phyloP scores from a whole-genome alignment of 2,329 filamentous ascomycete genomes.

The Trichoderma atroviride region DNA sequence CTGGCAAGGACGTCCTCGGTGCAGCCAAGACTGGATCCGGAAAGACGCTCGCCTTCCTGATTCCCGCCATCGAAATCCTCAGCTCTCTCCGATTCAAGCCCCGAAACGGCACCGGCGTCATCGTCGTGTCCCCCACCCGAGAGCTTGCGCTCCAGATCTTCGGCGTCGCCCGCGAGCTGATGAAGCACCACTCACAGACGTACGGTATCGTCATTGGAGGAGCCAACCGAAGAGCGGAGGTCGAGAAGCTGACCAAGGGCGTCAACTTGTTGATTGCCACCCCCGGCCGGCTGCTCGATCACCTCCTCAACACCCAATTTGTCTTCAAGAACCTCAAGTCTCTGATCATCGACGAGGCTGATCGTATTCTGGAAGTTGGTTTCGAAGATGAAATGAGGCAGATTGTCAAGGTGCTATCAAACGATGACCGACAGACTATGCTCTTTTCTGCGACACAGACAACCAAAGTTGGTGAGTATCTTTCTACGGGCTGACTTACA shows the following conservation, averaged over 20 bases:
- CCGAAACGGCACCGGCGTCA: constrained; percentile 87
- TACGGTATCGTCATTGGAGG: constrained; percentile 96
- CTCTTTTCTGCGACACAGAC: constrained; percentile 99
- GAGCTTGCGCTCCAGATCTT: constrained; percentile 81
- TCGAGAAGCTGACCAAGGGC: constrained; percentile 90
- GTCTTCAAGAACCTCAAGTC: constrained; percentile 91
- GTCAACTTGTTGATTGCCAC: constrained; percentile 95
- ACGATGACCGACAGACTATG: constrained; percentile 88
- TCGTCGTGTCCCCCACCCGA: constrained; percentile 78
- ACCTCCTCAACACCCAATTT: constrained; percentile 86
- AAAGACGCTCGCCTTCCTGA: constrained; percentile 93
- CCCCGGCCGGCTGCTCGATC: constrained; percentile 88
- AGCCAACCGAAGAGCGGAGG: constrained; percentile 86
- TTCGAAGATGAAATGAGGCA: constrained; percentile 99
- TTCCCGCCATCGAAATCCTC: constrained; percentile 93
- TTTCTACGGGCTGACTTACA: background rate
- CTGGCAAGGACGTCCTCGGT: constrained; percentile 89
- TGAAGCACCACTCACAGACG: constrained; percentile 90
- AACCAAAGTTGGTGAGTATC: constrained; percentile 71
- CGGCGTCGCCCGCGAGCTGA: constrained; percentile 88
- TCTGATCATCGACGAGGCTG: constrained; percentile 93
- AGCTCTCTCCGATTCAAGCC: constrained; percentile 91
- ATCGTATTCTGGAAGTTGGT: constrained; percentile 93
- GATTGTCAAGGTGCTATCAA: constrained; percentile 91
- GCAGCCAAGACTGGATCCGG: constrained; percentile 95